Base-by-base conservation (phyloP, 495 filamentous ascomycete genomes). In the Schizothecium vesticola region DNA sequence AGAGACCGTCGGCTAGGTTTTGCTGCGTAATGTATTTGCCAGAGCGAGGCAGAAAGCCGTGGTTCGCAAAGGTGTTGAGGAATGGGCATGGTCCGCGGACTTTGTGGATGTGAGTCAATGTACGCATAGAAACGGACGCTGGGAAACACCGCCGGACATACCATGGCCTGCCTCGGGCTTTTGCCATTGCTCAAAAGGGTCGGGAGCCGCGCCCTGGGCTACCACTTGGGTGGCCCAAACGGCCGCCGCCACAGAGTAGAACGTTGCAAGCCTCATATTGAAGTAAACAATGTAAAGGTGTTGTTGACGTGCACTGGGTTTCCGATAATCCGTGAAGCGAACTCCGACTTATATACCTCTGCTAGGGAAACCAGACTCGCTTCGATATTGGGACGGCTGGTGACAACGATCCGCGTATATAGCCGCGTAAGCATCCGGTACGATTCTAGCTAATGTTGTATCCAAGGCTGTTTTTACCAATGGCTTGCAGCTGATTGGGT, bases 61-160 rank as follows among this genome's bases (percentile, higher is more conserved):
- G 76, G 55, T 76, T 78, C 1, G 70, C 75, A 6, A 80, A 59
- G 10, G 74, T 77, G 59, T 80, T 80, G 21, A 79, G 60, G 76
- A 80, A 79, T 0, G 78, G 77, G 26, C 78, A 80, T 29, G 78
- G 78, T 23, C 71, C 75, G 3, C 78, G 74, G 22, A 73, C 78
- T 80, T 56, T 33, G 3, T 16, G 22, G 31, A 10, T n/a, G 51
- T 65, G 23, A 65, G 63, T 24, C 31, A 21, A 60, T 4, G 21
- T 24, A 12, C 12, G 21, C 7, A 29, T 11, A 24, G 16, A 9
- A 29, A 8, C 12, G 11, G 7, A 28, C 0, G 26, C 21, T 3
- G 26, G 5, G 55, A 31, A 22, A 12, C 10, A 26, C 43, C 1
- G n/a, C n/a, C n/a, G n/a, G 13, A 60, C 56, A 33, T 66, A 66